Evolutionary conservation across 106 monocot genomes (phyloP), one percentile per base, ranked within the genome.

Genomic region (Platanthera guangdongensis): DNA sequence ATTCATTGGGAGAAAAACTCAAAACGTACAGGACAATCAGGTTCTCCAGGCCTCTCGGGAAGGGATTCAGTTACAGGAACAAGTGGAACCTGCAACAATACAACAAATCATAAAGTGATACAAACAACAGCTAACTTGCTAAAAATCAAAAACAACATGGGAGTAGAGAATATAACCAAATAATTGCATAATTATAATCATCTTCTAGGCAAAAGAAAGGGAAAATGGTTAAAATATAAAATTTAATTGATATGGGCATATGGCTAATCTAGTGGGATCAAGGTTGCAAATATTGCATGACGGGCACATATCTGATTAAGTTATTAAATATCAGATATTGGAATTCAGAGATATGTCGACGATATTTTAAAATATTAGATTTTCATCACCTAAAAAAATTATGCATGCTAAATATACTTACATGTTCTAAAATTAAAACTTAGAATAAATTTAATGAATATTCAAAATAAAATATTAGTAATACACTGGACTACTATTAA

Each of bases 41-140:
- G 83, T 80, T 94, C 91, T 68, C 94, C 97, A n/a, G 91, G 86
- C 77, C 89, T 90, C 68, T 99, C 90, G 2, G 94, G 97, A 84
- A 92, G 92, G 72, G 80, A 67, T 77, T 99, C 97, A 60, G 51
- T 50, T 6, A 83, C 39, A 72, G 81, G 81, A 47, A 74, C 64
- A 32, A 81, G 50, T 49, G 85, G 89, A 13, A 87, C 77, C 97
- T 99, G 82, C 75, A 78, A 81, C 83, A 80, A 13, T 13, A 47
- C 65, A 28, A 12, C 8, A 74, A 8, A 77, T 47, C 13, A 60
- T 63, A 62, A 73, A 21, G 10, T 30, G 30, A 28, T 5, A 78
- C 25, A 57, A 68, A 15, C 10, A 77, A 52, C 39, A 16, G 2
- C 8, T 22, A 30, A 50, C 51, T 65, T 25, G 49, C 46, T 49